A percentile compares a stretch with the other conserved stretches of the same genome.
These are phyloP conservation scores for Termitomyces sp. DNA, from an alignment of 768 basidiomycete genomes.

Conservation along the genomic window DNA sequence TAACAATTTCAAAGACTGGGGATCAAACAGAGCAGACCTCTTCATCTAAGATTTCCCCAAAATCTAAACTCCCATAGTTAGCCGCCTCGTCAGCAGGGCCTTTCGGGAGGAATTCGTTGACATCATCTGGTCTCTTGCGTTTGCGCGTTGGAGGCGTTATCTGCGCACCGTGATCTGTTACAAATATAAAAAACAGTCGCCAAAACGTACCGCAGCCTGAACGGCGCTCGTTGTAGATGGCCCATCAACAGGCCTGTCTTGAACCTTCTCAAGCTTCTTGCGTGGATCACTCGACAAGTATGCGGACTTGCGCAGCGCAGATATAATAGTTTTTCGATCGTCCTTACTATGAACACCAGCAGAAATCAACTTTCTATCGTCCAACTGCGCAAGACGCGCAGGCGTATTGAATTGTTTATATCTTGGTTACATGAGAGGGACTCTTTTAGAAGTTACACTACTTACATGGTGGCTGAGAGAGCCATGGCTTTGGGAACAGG, in stretches of 20 bases:
- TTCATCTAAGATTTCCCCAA: conserved; percentile 70
- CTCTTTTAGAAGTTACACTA: background rate
- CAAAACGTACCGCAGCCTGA: conserved; percentile 22
- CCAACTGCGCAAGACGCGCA: conserved; percentile 48
- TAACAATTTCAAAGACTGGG: background rate
- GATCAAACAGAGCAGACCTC: conserved; percentile 39
- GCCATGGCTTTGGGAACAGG: conserved; percentile 64
- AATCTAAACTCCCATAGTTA: conserved; percentile 53
- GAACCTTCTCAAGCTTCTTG: conserved; percentile 15
- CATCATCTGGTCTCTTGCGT: conserved; percentile 43
- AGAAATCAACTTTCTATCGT: conserved; percentile 50
- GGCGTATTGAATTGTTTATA: conserved; percentile 70
- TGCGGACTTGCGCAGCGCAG: conserved; percentile 61
- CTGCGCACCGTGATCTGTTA: conserved; percentile 16
- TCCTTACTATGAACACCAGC: conserved; percentile 63
- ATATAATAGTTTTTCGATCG: conserved; percentile 51
- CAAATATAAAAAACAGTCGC: background rate
- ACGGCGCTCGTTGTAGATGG: conserved; percentile 18
- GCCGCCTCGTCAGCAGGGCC: conserved; percentile 45
- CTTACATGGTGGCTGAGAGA: conserved; percentile 65
- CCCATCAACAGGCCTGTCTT: conserved; percentile 9
- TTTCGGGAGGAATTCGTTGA: conserved; percentile 56
- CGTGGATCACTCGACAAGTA: conserved; percentile 31
- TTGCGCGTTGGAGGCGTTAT: conserved; percentile 46
- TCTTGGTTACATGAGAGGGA: conserved; percentile 28